A percentile compares a stretch with the other conserved stretches of the same genome.
Evolutionary conservation across 2,329 filamentous ascomycete genomes (phyloP).

Genomic region (Colletotrichum lentis): DNA sequence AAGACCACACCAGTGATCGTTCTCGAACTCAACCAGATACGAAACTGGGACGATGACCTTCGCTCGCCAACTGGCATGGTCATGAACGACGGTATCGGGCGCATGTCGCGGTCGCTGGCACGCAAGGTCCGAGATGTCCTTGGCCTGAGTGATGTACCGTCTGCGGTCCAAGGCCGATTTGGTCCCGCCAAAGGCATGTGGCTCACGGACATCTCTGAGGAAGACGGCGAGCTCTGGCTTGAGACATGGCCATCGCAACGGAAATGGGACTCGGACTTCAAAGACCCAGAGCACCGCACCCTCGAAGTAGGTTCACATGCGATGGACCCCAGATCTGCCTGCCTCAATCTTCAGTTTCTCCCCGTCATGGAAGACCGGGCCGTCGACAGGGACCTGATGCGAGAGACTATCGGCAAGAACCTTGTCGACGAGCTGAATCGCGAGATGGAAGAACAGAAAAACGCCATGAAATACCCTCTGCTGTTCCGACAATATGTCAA

Average conservation of each 20-base stretch:
- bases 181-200: slow-evolving; percentile 80
- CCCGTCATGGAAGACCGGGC: slow-evolving; percentile 71
- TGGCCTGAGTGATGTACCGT: slow-evolving; percentile 63
- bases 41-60: slow-evolving; percentile 49
- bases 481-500: slow-evolving; percentile 64
- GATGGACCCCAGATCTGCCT: slow-evolving; percentile 57
- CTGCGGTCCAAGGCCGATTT: slow-evolving; percentile 74
- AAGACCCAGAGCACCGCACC: slow-evolving; percentile 62
- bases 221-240: slow-evolving; percentile 66
- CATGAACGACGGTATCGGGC: slow-evolving; percentile 74
- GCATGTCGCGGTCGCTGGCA: slow-evolving; percentile 69
- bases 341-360: slow-evolving; percentile 73
- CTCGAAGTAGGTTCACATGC: slow-evolving; percentile 69
- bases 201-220: slow-evolving; percentile 65
- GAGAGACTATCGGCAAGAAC: slow-evolving; percentile 56
- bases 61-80: slow-evolving; percentile 52
- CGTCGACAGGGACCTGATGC: slow-evolving; percentile 54
- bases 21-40: slow-evolving; percentile 58
- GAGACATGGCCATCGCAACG: slow-evolving; percentile 71
- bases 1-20: slow-evolving; percentile 57
- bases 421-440: slow-evolving; percentile 59
- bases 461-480: slow-evolving; percentile 59
- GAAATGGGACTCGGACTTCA: slow-evolving; percentile 68
- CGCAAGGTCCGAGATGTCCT: slow-evolving; percentile 59
- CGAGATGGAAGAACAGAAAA: slow-evolving; percentile 62